A percentile compares a stretch with the other conserved stretches of the same genome.
Conservation (phyloP, 164 flowering plant genomes). For the Macadamia integrifolia region DNA sequence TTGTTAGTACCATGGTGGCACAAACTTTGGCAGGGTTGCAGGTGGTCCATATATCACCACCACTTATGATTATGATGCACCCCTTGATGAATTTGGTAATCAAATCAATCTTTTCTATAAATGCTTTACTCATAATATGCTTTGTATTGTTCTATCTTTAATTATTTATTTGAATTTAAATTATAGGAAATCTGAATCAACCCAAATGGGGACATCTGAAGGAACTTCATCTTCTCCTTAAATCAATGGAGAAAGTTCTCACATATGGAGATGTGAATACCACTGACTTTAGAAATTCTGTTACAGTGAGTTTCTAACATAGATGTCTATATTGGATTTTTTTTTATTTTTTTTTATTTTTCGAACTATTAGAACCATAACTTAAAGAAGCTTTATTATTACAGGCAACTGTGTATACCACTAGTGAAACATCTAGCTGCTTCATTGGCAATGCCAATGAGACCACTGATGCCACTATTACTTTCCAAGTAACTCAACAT, state of each 20-base stretch:
- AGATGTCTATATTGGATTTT: no score
- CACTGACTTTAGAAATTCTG: slow-evolving; percentile 6
- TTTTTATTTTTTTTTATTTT: neutral
- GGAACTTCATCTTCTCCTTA: slow-evolving; percentile 27
- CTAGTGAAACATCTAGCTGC: slow-evolving; percentile 32
- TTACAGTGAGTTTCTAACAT: neutral
- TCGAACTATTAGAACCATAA: no score
- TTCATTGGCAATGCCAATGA: slow-evolving; percentile 45
- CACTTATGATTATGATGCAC: neutral
- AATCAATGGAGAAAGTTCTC: slow-evolving; percentile 29
- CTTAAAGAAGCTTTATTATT: no score
- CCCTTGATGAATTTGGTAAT: no score
- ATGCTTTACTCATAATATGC: no score
- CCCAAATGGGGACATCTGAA: slow-evolving; percentile 51
- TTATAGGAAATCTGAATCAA: slow-evolving; percentile 28
- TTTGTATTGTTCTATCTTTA: no score
- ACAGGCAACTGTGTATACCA: slow-evolving; percentile 30
- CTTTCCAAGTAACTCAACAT: slow-evolving; percentile 22
- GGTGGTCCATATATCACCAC: neutral
- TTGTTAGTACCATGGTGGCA: slow-evolving; percentile 6
- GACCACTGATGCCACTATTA: slow-evolving; percentile 25
- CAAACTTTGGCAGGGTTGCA: neutral
- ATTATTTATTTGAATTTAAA: no score
- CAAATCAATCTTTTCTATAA: no score
- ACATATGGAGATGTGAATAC: slow-evolving; percentile 14